Evolutionary conservation across 208 protist species (phyloP).

Genomic region (Wallacemonas sp.): DNA sequence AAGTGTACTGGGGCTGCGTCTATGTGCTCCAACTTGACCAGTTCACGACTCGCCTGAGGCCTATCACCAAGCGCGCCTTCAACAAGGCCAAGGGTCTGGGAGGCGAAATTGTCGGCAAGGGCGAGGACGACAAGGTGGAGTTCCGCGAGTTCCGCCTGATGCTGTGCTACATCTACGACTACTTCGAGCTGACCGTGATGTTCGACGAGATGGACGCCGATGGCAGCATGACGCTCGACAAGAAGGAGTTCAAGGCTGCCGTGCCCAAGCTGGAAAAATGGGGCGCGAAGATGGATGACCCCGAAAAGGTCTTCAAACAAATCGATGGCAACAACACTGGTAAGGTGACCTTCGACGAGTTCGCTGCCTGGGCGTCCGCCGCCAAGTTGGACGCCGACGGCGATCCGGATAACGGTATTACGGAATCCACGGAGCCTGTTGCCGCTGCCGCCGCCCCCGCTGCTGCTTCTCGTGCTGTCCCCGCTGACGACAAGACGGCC

Average conservation of each 20-base stretch:
- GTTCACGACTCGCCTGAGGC: conserved; percentile 51
- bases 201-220: conserved; percentile 51
- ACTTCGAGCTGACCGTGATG: conserved; percentile 39
- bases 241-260: conserved; percentile 39
- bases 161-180: conserved; percentile 20
- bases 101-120: conserved; percentile 18
- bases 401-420: conserved; percentile 19
- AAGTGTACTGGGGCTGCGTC: conserved; percentile 49
- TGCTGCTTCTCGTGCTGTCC: background rate
- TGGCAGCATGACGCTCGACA: conserved; percentile 31
- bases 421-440: background rate
- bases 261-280: conserved; percentile 30
- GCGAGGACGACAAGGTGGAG: conserved; percentile 30
- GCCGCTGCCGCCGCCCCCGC: background rate
- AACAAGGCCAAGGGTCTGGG: conserved; percentile 62
- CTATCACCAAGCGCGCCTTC: conserved; percentile 80
- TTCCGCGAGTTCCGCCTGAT: conserved; percentile 46
- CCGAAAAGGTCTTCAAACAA: conserved; percentile 31
- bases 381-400: conserved; percentile 28
- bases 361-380: conserved; percentile 33
- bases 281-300: conserved; percentile 33
- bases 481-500: background rate
- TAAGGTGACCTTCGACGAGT: conserved; percentile 51
- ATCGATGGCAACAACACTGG: conserved; percentile 47
- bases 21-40: conserved; percentile 48